Percentiles rank a stretch among this genome's conserved stretches.
phyloP scores from a whole-genome alignment of 768 basidiomycete genomes.

The Mycena latifolia region DNA sequence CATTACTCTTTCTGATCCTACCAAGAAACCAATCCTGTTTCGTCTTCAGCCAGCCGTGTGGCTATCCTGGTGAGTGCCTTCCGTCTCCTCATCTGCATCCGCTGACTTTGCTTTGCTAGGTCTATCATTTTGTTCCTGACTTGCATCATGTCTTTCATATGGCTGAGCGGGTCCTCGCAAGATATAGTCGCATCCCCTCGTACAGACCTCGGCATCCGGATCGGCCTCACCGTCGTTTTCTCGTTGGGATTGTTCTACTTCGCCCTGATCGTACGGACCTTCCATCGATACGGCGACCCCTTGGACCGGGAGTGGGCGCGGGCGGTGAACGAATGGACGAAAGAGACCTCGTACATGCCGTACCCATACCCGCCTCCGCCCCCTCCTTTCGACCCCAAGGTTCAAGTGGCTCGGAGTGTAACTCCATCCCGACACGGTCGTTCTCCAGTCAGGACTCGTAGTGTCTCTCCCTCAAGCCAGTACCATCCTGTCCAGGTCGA shows the following conservation, averaged over 20 bases:
- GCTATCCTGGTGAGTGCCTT: conserved; percentile 14
- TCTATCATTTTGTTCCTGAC: conserved; percentile 70
- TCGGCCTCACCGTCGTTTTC: conserved; percentile 62
- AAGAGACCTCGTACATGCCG: conserved; percentile 6
- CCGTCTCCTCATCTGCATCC: background rate
- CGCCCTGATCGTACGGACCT: conserved; percentile 61
- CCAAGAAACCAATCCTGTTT: background rate
- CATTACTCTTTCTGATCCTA: background rate
- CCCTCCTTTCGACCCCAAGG: background rate
- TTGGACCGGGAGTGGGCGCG: conserved; percentile 46
- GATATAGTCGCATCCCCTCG: conserved; percentile 44
- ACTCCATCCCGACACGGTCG: background rate
- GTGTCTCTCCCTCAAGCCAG: background rate
- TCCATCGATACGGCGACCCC: conserved; percentile 60
- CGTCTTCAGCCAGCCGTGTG: conserved; percentile 47
- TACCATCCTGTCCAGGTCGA: background rate
- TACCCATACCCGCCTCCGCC: background rate
- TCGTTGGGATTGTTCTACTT: conserved; percentile 67
- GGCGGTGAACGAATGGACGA: conserved; percentile 38
- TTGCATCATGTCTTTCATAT: conserved; percentile 71
- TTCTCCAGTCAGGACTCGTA: no score
- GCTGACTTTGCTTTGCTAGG: conserved; percentile 43
- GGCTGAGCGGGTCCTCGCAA: conserved; percentile 63
- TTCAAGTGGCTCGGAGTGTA: background rate
- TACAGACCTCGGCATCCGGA: conserved; percentile 59